phyloP scores from a whole-genome alignment of 495 filamentous ascomycete genomes.

The Neurospora tetraspora region DNA sequence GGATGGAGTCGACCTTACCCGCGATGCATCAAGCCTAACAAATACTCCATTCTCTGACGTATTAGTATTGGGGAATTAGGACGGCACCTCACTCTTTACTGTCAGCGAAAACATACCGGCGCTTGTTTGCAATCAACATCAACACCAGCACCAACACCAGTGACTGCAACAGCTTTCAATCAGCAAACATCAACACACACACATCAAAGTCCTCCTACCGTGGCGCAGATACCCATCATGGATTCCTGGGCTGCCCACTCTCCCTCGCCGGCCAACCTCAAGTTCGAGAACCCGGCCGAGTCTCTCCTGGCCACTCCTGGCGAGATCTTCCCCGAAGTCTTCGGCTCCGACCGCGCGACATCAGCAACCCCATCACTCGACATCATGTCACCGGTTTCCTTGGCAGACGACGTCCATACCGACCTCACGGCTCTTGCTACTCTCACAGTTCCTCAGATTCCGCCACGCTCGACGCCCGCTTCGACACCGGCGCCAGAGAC shows the following conservation, averaged over 20 bases:
- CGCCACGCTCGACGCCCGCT: slow-evolving; percentile 8
- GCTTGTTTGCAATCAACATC: slow-evolving; percentile 10
- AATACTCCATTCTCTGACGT: slow-evolving; percentile 12
- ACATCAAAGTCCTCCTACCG: slow-evolving; percentile 29
- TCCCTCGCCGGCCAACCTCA: slow-evolving; percentile 29
- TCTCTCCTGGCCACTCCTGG: slow-evolving; percentile 43
- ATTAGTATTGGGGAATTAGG: slow-evolving; percentile 34
- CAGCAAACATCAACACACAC: slow-evolving; percentile 1
- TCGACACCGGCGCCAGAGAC: slow-evolving; percentile 12
- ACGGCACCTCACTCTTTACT: slow-evolving; percentile 30
- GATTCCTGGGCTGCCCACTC: slow-evolving; percentile 29
- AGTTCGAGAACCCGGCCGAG: slow-evolving; percentile 42
- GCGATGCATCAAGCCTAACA: slow-evolving; percentile 15
- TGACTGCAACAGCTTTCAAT: neutral
- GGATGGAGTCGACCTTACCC: slow-evolving; percentile 15
- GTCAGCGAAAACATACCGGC: slow-evolving; percentile 3
- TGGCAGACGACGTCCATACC: slow-evolving; percentile 18
- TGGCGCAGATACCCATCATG: slow-evolving; percentile 20
- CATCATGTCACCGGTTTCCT: slow-evolving; percentile 38
- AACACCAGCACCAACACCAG: neutral
- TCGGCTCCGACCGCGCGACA: slow-evolving; percentile 20
- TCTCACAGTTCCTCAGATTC: slow-evolving; percentile 4
- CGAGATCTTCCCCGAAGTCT: slow-evolving; percentile 42
- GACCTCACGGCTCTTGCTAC: slow-evolving; percentile 12
- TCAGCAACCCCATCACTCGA: slow-evolving; percentile 27